These are phyloP conservation scores for Earliella scabrosa DNA, from an alignment of 1,284 basidiomycete species.

Conservation along the genomic window DNA sequence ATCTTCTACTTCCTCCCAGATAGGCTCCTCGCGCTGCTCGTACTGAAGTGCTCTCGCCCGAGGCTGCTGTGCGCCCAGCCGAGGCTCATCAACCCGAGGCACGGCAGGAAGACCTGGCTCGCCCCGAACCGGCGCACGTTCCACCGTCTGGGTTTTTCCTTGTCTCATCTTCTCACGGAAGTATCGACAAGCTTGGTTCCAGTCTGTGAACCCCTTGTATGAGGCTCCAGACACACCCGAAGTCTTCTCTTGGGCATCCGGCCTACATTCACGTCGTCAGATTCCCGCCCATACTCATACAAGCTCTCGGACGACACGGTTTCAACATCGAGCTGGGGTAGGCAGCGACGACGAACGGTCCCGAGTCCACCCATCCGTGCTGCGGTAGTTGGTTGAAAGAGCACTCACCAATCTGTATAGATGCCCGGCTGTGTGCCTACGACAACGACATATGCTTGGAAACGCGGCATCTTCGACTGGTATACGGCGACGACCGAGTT, in stretches of 20 bases:
- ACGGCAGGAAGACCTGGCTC: background rate
- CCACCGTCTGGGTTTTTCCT: conserved; percentile 26
- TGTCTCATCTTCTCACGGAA: conserved; percentile 40
- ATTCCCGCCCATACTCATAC: background rate
- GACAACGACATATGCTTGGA: conserved; percentile 54
- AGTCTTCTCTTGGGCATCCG: conserved; percentile 46
- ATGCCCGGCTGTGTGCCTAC: conserved; percentile 50
- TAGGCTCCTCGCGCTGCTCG: background rate
- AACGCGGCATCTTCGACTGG: too few relatives aligned
- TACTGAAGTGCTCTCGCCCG: background rate
- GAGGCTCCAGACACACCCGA: conserved; percentile 44
- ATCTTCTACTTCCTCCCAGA: background rate
- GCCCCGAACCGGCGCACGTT: background rate
- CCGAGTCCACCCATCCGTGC: conserved; percentile 1
- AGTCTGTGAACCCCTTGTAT: conserved; percentile 45
- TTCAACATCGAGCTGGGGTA: background rate
- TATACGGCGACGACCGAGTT: too few relatives aligned
- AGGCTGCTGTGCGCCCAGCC: too few relatives aligned
- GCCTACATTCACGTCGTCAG: conserved; percentile 37
- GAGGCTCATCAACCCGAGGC: background rate
- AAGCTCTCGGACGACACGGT: background rate
- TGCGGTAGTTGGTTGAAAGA: background rate
- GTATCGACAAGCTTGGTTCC: conserved; percentile 45
- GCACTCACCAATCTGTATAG: conserved; percentile 49
- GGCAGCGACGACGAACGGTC: background rate